A percentile compares a stretch with the other conserved stretches of the same genome.
These are phyloP conservation scores for Thermoascus crustaceus DNA, from an alignment of 2,329 filamentous ascomycete species.

Conservation along the genomic window DNA sequence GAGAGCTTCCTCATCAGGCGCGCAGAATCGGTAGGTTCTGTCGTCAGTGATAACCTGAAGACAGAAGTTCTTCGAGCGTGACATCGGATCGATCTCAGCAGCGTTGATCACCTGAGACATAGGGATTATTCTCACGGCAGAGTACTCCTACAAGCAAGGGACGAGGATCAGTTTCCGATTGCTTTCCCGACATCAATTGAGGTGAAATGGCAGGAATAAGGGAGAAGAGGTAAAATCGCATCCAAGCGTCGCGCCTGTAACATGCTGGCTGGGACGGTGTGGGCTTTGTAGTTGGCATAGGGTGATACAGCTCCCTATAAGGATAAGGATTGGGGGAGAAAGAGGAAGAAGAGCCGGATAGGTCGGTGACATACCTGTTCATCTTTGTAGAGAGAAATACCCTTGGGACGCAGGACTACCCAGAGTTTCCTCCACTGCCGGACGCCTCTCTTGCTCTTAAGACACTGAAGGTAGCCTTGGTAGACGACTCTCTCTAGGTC, in stretches of 20 bases:
- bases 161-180: conserved; percentile 1
- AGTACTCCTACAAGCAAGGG: conserved; percentile 60
- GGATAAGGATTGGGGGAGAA: not conserved
- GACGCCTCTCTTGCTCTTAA: conserved; percentile 71
- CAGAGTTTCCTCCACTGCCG: conserved; percentile 92
- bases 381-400: conserved; percentile 86
- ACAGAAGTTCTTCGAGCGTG: conserved; percentile 75
- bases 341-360: too few species aligned
- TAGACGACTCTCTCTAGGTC: conserved; percentile 86
- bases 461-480: conserved; percentile 80
- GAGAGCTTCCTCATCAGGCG: conserved; percentile 70
- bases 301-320: not conserved
- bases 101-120: conserved; percentile 76
- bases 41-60: conserved; percentile 92
- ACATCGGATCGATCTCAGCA: conserved; percentile 84
- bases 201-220: not conserved
- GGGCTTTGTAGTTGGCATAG: not conserved
- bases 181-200: too few species aligned
- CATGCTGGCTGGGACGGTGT: not conserved
- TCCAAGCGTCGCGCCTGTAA: not conserved
- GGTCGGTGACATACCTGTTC: conserved; percentile 53
- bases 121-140: conserved; percentile 71
- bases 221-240: not conserved
- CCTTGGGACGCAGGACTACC: conserved; percentile 80
- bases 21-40: conserved; percentile 69